These are phyloP conservation scores for Phyllosticta citribraziliensis DNA, from an alignment of 2,329 filamentous ascomycete species.

Conservation along the genomic window DNA sequence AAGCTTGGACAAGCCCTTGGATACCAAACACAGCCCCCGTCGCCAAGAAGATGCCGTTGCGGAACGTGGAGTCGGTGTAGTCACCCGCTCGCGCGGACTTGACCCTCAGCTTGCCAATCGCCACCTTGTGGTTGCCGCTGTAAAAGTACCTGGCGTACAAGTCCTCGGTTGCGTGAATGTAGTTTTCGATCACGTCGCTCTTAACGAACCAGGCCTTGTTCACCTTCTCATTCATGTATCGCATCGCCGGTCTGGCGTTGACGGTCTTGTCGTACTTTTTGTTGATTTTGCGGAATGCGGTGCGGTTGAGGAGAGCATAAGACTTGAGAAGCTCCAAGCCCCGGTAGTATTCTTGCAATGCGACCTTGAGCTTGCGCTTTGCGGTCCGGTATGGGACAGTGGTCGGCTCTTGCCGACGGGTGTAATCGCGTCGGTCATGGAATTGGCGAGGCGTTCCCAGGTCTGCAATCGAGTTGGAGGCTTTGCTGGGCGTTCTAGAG, in stretches of 20 bases:
- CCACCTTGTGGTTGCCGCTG: constrained; percentile 83
- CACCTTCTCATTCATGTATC: constrained; percentile 86
- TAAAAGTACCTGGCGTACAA: constrained; percentile 94
- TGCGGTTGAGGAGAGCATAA: constrained; percentile 81
- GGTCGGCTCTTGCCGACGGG: constrained; percentile 25
- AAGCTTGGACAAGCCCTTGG: constrained; percentile 33
- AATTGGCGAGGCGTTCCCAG: constrained; percentile 24
- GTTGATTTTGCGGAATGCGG: constrained; percentile 92
- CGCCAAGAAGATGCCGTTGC: constrained; percentile 41
- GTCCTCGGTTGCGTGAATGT: constrained; percentile 76
- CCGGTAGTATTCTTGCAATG: constrained; percentile 87
- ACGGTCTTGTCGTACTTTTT: constrained; percentile 97
- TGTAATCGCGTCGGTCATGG: constrained; percentile 33
- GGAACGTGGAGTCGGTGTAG: constrained; percentile 49
- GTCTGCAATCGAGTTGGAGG: constrained; percentile 17
- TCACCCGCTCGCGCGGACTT: constrained; percentile 51
- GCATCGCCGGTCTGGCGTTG: constrained; percentile 63
- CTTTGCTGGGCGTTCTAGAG: not conserved
- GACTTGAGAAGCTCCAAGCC: constrained; percentile 85
- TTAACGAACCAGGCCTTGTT: constrained; percentile 86
- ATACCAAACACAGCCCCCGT: constrained; percentile 35
- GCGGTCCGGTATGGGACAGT: constrained; percentile 76
- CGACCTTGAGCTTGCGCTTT: constrained; percentile 84
- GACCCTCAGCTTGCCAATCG: constrained; percentile 74
- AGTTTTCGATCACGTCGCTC: constrained; percentile 71